These are phyloP conservation scores for Huntiella omanensis DNA, from an alignment of 2,329 filamentous ascomycete species.

Conservation along the genomic window DNA sequence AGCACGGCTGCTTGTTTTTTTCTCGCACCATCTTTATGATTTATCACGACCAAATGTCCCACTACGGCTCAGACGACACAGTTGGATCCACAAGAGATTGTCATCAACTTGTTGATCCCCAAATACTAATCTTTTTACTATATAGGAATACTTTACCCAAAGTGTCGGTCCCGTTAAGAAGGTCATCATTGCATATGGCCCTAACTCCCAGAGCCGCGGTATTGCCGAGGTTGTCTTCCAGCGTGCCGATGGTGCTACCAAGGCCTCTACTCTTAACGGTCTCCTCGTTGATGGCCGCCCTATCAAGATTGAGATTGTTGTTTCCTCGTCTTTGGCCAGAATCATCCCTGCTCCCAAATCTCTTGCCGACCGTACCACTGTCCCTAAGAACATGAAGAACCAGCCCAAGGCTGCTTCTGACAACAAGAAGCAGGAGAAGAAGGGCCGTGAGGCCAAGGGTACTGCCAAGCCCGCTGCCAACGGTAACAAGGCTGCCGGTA, in stretches of 20 bases:
- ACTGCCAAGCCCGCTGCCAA: not conserved
- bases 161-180: slow-evolving; percentile 80
- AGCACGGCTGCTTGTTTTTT: too few species aligned
- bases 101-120: slow-evolving; percentile 15
- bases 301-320: slow-evolving; percentile 89
- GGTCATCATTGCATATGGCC: slow-evolving; percentile 81
- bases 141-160: slow-evolving; percentile 88
- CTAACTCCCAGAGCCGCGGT: slow-evolving; percentile 77
- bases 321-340: slow-evolving; percentile 52
- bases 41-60: slow-evolving; percentile 18
- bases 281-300: slow-evolving; percentile 76
- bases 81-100: slow-evolving; percentile 24
- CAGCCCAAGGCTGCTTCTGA: slow-evolving; percentile 69
- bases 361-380: slow-evolving; percentile 63
- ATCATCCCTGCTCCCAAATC: slow-evolving; percentile 47
- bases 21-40: too few species aligned
- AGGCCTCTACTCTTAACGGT: slow-evolving; percentile 73
- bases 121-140: slow-evolving; percentile 28
- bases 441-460: slow-evolving; percentile 24
- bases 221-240: slow-evolving; percentile 78
- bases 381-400: slow-evolving; percentile 35
- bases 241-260: slow-evolving; percentile 62
- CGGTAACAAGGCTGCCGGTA: slow-evolving; percentile 19
- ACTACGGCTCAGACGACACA: slow-evolving; percentile 22
- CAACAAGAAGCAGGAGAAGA: slow-evolving; percentile 40